These are phyloP conservation scores for Hydrangea macrophylla DNA, from an alignment of 148 eudicot genomes.

Conservation along the genomic window DNA sequence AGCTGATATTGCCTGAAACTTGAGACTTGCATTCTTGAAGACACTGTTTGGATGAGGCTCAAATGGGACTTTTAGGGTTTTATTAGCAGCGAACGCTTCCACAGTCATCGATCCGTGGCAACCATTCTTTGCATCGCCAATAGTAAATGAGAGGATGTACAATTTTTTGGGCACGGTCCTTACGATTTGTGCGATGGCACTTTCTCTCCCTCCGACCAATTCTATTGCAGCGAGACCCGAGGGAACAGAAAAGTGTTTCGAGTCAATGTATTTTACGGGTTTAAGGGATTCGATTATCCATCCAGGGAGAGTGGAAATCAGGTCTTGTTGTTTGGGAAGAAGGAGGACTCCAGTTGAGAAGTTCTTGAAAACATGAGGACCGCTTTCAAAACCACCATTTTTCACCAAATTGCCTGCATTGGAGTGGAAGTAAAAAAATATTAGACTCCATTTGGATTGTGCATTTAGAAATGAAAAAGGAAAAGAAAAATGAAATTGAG, in stretches of 20 bases:
- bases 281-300: conserved; percentile 81
- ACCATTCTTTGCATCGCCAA: conserved; percentile 50
- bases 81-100: conserved; percentile 32
- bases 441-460: too few species aligned
- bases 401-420: conserved; percentile 61
- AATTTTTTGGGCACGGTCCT: conserved; percentile 28
- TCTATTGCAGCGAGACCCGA: conserved; percentile 54
- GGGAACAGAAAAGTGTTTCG: conserved; percentile 64
- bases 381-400: conserved; percentile 68
- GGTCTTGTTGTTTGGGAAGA: conserved; percentile 55
- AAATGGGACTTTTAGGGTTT: conserved; percentile 21
- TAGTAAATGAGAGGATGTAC: conserved; percentile 33
- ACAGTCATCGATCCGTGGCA: conserved; percentile 48
- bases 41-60: conserved; percentile 37
- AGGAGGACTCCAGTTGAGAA: conserved; percentile 73
- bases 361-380: conserved; percentile 69
- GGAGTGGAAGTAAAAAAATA: neutral
- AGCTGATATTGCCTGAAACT: conserved; percentile 29
- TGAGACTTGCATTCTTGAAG: conserved; percentile 26
- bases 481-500: neutral
- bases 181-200: conserved; percentile 62
- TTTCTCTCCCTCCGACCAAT: conserved; percentile 67
- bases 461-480: neutral
- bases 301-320: conserved; percentile 50
- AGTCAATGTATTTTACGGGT: conserved; percentile 74